Evolutionary conservation across 352 stramenopile genomes (phyloP), one percentile per base, ranked within the genome.

Genomic region (Pythium phragmiticola): DNA sequence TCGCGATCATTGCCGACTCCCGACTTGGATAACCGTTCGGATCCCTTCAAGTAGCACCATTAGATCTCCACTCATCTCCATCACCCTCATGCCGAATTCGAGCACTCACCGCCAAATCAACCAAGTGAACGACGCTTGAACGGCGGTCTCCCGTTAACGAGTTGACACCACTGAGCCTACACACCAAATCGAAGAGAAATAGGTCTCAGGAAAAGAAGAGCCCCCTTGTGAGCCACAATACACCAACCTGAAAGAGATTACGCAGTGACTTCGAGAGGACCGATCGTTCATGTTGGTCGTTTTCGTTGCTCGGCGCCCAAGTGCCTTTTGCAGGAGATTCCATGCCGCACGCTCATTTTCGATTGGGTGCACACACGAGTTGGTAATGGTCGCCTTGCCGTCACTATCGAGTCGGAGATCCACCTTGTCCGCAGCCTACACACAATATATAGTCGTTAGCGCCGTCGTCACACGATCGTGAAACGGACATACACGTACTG

Each of bases 261-360:
- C 84, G 57, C 82, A 94, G 66, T 96, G 87, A 36, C 85, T 94
- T 42, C 87, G 71, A 12, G 87, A 95, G 19, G 87, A 95, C 23
- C 74, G 79, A 46, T 94, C 80, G 55, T 95, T 95, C 80, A 92
- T 89, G 66, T 84, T 91, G 7, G 87, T 95, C 8, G 72, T 78
- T 65, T 95, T 95, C 0, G 86, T 94, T n/a, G 80, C 78, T 28
- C 87, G 80, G 33, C 71, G 79, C 0, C 70, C 59, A 56, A 90
- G 80, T 14, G 84, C 84, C 30, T 78, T 84, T 16, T 78, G 70
- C 17, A 95, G 55, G 30, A 93, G 43, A n/a, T 66, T 68, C 85
- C 79, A 92, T 5, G 87, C 87, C 23, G 85, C 73, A 28, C 77
- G 73, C 17, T 92, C 72, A 46, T 86, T 76, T 37, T 69, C 54